These are phyloP conservation scores for Piromyces sp. DNA, from an alignment of 192 early-diverging fungal species.

Conservation along the genomic window DNA sequence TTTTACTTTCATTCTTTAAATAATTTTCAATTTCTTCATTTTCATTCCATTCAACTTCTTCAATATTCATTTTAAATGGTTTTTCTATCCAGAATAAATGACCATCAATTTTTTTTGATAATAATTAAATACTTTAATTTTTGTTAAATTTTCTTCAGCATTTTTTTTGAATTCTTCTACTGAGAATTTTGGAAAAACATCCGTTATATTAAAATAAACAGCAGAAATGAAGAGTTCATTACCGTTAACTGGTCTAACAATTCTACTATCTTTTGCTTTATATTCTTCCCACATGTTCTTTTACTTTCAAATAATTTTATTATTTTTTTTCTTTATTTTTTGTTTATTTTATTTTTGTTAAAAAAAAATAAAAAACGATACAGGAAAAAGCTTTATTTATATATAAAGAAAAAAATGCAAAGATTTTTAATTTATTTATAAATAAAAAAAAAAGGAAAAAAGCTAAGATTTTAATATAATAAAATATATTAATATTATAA, in stretches of 20 bases:
- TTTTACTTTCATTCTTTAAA: not conserved
- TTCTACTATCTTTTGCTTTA: not conserved
- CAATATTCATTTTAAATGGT: not conserved
- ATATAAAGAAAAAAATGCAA: too few species aligned
- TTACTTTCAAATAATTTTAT: too few species aligned
- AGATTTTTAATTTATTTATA: too few species aligned
- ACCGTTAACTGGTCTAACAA: not conserved
- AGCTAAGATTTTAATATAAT: too few species aligned
- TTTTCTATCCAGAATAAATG: not conserved
- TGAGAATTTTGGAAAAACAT: not conserved
- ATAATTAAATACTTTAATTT: not conserved
- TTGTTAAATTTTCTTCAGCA: not conserved
- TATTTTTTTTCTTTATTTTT: too few species aligned
- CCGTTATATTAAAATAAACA: not conserved
- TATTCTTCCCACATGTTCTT: not conserved
- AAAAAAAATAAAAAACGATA: too few species aligned
- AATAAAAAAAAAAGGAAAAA: too few species aligned
- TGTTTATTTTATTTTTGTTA: too few species aligned
- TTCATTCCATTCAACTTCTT: not conserved
- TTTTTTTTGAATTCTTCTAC: not conserved
- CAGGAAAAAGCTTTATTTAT: too few species aligned
- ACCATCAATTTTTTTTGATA: not conserved
- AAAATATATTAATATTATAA: too few species aligned
- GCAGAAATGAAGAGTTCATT: not conserved
- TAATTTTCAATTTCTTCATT: not conserved